Evolutionary conservation across 768 basidiomycete species (phyloP), one percentile per base, ranked within the genome.

Genomic region (Pleurotus tuoliensis): DNA sequence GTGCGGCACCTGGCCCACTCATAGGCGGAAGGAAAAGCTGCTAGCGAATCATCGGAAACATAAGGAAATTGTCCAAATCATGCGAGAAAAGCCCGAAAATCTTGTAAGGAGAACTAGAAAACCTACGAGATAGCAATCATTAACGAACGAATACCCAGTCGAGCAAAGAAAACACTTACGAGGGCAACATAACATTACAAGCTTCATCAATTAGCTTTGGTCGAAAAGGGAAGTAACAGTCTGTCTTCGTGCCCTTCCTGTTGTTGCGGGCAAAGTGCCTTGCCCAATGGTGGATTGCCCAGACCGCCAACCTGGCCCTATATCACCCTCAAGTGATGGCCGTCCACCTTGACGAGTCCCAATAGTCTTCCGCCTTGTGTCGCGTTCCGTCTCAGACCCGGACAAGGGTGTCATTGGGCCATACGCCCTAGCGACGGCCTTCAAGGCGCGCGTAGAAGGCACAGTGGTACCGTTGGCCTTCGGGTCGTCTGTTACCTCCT

Each of bases 381-480:
- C 82, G 18, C 82, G 77, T 67, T 87, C 85, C 13, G 74, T 69
- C 57, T 78, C 76, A 0, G 75, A 73, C 16, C 70, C 72, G 40
- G 73, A 74, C 47, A 70, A 60, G 6, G 65, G 56, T 38, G 58
- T 61, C 54, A 38, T 16, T 44, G 63, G 58, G 41, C 65, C 56
- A 24, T 61, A 59, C 25, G 62, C 59, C 16, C 44, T 34, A 7
- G 52, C 25, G 38, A 48, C 27, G 16, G 30, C 30, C 3, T 57
- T 55, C 16, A 71, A 66, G 49, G 66, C 62, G 49, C 68, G 63
- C 13, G 63, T 39, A 30, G 65, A 48, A 59, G 69, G 51, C 9
- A 39, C 51, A 50, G n/a, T 34, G 30, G 15, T 5, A n/a, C 13
- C 24, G 41, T 15, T 18, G 22, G 34, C 39, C 9, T 15, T 66